A percentile compares a stretch with the other conserved stretches of the same genome.
These are phyloP conservation scores for Raffaelea albimanens DNA, from an alignment of 2,329 filamentous ascomycete species.

Conservation along the genomic window DNA sequence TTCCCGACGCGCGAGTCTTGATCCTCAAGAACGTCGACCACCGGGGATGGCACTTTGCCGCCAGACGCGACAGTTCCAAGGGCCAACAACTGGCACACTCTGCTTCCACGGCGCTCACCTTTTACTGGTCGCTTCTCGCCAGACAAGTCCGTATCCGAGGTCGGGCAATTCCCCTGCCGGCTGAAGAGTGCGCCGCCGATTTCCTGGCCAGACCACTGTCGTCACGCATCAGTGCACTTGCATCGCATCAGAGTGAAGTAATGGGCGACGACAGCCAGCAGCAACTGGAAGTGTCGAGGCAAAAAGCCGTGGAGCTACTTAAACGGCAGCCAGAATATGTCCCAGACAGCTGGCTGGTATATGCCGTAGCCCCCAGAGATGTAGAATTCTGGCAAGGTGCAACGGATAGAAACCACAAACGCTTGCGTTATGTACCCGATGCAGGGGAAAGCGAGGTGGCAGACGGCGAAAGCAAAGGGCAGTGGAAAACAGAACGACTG, in stretches of 20 bases:
- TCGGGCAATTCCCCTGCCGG: constrained; percentile 1
- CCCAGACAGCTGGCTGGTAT: constrained; percentile 8
- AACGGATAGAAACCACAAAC: constrained; percentile 8
- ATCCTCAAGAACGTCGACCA: constrained; percentile 11
- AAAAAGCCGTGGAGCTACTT: not conserved
- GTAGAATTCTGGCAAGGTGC: constrained; percentile 13
- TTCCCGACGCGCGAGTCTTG: constrained; percentile 10
- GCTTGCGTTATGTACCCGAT: constrained; percentile 7
- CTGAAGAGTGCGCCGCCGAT: constrained; percentile 5
- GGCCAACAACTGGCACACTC: constrained; percentile 5
- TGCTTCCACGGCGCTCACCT: constrained; percentile 5
- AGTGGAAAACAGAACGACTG: constrained; percentile 6
- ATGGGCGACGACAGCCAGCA: not conserved
- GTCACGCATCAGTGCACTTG: constrained; percentile 5
- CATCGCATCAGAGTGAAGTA: constrained; percentile 5
- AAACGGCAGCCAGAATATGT: constrained; percentile 7
- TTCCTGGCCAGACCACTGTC: constrained; percentile 7
- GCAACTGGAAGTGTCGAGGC: not conserved
- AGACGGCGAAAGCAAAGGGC: not conserved
- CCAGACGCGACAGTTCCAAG: constrained; percentile 9
- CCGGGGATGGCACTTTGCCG: constrained; percentile 12
- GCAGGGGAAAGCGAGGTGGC: not conserved
- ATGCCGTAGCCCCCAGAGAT: constrained; percentile 6
- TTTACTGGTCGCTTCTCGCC: constrained; percentile 10
- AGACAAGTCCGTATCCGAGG: constrained; percentile 10